A percentile compares a stretch with the other conserved stretches of the same genome.
Conservation (phyloP, 768 basidiomycete species). For the Leucocoprinus birnbaumii region DNA sequence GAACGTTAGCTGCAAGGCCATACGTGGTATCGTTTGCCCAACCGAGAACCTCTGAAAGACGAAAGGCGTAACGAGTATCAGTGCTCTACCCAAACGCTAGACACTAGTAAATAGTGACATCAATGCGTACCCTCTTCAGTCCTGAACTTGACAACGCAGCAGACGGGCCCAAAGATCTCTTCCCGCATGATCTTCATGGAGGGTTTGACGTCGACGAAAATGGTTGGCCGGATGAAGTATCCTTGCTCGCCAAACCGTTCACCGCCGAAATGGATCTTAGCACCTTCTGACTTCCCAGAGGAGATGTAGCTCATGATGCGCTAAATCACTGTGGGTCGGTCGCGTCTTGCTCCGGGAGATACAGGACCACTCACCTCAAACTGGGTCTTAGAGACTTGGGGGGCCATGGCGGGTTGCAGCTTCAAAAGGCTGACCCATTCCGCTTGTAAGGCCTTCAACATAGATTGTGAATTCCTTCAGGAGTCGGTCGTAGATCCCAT, state of each 20-base stretch:
- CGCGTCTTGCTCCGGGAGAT: too few relatives aligned
- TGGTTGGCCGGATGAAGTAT: constrained; percentile 73
- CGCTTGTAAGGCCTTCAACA: constrained; percentile 41
- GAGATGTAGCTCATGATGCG: constrained; percentile 79
- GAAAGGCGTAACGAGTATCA: not conserved
- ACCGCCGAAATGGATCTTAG: constrained; percentile 64
- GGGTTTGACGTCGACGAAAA: constrained; percentile 63
- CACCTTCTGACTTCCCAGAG: constrained; percentile 70
- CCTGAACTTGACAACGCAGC: constrained; percentile 74
- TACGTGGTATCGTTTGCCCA: constrained; percentile 77
- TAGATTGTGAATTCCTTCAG: constrained; percentile 49
- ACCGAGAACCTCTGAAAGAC: constrained; percentile 42
- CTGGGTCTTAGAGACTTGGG: constrained; percentile 64
- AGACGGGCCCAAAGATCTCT: constrained; percentile 82
- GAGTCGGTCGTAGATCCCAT: constrained; percentile 77
- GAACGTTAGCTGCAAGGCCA: constrained; percentile 78
- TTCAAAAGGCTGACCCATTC: constrained; percentile 65
- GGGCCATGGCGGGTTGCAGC: constrained; percentile 62
- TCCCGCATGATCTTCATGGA: constrained; percentile 76
- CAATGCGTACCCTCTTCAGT: constrained; percentile 38
- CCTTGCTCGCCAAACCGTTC: constrained; percentile 44
- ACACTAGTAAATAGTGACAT: not conserved
- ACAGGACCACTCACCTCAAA: constrained; percentile 40
- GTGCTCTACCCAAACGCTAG: not conserved
- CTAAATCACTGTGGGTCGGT: constrained; percentile 25